Base-by-base conservation (phyloP, 805 yeast species). In the Scheffersomyces amazonensis region DNA sequence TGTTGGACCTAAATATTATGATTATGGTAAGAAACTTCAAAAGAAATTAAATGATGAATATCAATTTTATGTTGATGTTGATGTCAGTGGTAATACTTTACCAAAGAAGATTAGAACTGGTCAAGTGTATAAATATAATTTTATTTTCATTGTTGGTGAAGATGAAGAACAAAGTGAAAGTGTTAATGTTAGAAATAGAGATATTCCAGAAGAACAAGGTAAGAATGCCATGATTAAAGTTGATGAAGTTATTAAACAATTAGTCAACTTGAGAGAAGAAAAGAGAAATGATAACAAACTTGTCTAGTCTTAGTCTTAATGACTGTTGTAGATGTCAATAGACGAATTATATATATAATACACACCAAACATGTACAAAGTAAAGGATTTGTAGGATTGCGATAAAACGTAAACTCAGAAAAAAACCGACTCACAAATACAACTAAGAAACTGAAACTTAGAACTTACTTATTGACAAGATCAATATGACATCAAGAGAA, bases 91-190 rank as follows among this genome's bases (percentile, higher is more conserved):
- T 71, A 91, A 93, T 77, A 93, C 99, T 39, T 76, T 93, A 66
- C 96, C 87, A 66, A 93, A 93, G 91, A 93, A 93, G 83, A 89
- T 93, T 44, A 88, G 99, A 78, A 86, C 79, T 53, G 99, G 97
- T 56, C 98, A 93, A 76, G 60, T 91, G 60, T 81, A 83, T 71
- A 89, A 86, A 67, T 93, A 89, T 73, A 93, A 93, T 76, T 93
- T 89, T 70, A 86, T 91, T 58, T 89, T 91, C 66, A 86, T 89
- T 62, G 99, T 93, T 49, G 99, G 99, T 66, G 96, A 87, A 62
- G 89, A 87, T 58, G 99, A 93, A 72, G 78, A 84, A 73, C 69
- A 70, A 47, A 78, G 81, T 51, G 66, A 76, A 47, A 75, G 90
- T 50, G 99, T 93, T 52, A 93, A 93, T 63, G 85, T 93, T 51